These are phyloP conservation scores for Pythium apleroticum DNA, from an alignment of 352 stramenopile species.

Conservation along the genomic window DNA sequence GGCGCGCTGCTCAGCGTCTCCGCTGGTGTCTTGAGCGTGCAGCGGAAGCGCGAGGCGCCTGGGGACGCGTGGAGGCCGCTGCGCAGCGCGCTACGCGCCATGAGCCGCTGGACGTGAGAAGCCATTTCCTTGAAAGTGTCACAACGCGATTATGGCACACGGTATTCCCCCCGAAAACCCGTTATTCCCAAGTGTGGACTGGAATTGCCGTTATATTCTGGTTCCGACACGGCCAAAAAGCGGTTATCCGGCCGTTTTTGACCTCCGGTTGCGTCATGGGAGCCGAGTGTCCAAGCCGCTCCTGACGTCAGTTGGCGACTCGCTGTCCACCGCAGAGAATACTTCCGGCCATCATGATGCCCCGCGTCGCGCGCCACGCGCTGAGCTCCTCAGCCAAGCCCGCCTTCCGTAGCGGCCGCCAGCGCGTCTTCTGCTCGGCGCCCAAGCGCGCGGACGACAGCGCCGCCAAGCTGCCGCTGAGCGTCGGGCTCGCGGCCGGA, in stretches of 20 bases:
- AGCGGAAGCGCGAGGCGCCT: not conserved
- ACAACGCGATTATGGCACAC: not conserved
- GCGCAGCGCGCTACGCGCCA: not conserved
- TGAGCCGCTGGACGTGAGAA: not conserved
- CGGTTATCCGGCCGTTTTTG: not conserved
- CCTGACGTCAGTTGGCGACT: slow-evolving; percentile 5
- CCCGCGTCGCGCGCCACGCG: slow-evolving; percentile 10
- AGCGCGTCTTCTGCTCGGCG: slow-evolving; percentile 52
- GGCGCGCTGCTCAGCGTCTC: not conserved
- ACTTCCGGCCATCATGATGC: slow-evolving; percentile 10
- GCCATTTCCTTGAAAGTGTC: not conserved
- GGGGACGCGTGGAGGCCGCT: not conserved
- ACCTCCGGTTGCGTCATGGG: not conserved
- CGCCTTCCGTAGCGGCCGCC: slow-evolving; percentile 15
- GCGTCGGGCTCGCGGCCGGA: slow-evolving; percentile 46
- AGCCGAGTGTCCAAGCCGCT: not conserved
- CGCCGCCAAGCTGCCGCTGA: slow-evolving; percentile 43
- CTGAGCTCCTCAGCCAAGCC: not conserved
- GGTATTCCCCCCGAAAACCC: not conserved
- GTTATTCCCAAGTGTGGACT: not conserved
- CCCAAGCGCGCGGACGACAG: slow-evolving; percentile 37
- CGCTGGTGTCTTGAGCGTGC: not conserved
- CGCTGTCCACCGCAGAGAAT: not conserved
- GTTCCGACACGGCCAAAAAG: slow-evolving; percentile 4
- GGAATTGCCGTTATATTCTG: not conserved